Percentiles rank a stretch among this genome's conserved stretches.
phyloP scores from a whole-genome alignment of 2,329 filamentous ascomycete genomes.

The Cordyceps pruinosa region DNA sequence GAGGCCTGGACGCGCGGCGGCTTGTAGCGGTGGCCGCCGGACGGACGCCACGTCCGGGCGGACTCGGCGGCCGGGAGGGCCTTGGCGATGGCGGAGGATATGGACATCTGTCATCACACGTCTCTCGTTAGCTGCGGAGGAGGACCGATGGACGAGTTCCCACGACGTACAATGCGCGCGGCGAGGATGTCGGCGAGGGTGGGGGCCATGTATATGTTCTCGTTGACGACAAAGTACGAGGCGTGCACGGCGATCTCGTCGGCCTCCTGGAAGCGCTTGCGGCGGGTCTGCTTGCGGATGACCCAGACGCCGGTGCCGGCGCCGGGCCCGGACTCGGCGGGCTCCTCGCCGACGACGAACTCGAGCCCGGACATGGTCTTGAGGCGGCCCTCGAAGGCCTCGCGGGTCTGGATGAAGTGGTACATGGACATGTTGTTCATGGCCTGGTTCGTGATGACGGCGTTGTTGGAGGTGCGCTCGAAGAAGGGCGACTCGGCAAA shows the following conservation, averaged over 20 bases:
- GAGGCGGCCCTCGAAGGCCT: constrained; percentile 56
- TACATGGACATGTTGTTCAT: constrained; percentile 54
- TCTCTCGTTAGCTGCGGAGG: neutral
- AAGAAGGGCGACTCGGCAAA: constrained; percentile 63
- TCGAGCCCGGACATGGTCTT: constrained; percentile 60
- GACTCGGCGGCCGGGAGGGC: constrained; percentile 44
- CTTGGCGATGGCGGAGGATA: constrained; percentile 48
- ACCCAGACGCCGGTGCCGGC: constrained; percentile 64
- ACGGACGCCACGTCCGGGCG: constrained; percentile 48
- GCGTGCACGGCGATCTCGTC: constrained; percentile 54
- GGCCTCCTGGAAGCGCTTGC: constrained; percentile 47
- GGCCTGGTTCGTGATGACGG: constrained; percentile 54
- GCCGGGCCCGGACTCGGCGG: constrained; percentile 55
- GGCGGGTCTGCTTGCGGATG: constrained; percentile 59
- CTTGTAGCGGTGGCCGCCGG: constrained; percentile 46
- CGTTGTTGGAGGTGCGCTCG: constrained; percentile 61
- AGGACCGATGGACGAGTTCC: no score
- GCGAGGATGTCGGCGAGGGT: constrained; percentile 52
- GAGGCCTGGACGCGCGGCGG: constrained; percentile 25
- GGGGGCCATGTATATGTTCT: constrained; percentile 62
- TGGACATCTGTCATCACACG: constrained; percentile 38
- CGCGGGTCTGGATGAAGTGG: constrained; percentile 51
- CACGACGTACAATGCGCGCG: constrained; percentile 47
- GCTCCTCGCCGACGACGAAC: constrained; percentile 59
- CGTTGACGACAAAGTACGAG: constrained; percentile 58